Base-by-base conservation (phyloP, 2,329 filamentous ascomycete species). In the Neocucurbitaria cava region DNA sequence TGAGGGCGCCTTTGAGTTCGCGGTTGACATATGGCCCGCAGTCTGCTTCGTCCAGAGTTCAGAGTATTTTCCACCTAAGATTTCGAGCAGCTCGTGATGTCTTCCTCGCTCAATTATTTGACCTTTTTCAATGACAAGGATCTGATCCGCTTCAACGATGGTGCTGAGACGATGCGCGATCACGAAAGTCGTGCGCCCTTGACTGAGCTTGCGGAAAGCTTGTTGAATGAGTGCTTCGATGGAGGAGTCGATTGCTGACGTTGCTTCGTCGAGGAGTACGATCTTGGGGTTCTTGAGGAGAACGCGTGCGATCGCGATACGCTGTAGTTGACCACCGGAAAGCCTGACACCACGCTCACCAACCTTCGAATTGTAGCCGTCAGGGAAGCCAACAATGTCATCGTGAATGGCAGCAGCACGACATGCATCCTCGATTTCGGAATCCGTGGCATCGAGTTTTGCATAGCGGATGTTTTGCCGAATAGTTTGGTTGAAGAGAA, bases 11-110 rank as follows among this genome's bases (percentile, higher is more conserved):
- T 63, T 67, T 2, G 59, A 64, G n/a, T 46, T 52, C 18, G 49
- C 54, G 3, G 50, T 53, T 6, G 67, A 67, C 24, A 62, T 21
- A 35, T 68, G 62, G 1, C 70, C 70, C 0, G 69, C 69, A 3
- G 72, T 92, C 75, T 96, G 92, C 76, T 93, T 94, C 59, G 88
- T 87, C 92, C 92, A 96, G 87, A 96, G 93, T 56, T 87, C 88
- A 10, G 86, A 85, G 70, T 96, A 96, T 56, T 87, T 86, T 11
- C 91, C 91, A 26, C 86, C 86, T 17, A 43, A 31, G 43, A 84
- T 79, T 2, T 82, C 81, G 5, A 96, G 80, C 3, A 96, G 82
- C 64, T 94, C 87, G 15, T 89, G 84, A 70, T 96, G 92, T 0
- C 87, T 92, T 15, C 92, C 92, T 43, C 84, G 83, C 77, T 96